Percentiles rank a stretch among this genome's conserved stretches.
Conservation (phyloP, 2,329 filamentous ascomycete species). For the Cercospora sp. region DNA sequence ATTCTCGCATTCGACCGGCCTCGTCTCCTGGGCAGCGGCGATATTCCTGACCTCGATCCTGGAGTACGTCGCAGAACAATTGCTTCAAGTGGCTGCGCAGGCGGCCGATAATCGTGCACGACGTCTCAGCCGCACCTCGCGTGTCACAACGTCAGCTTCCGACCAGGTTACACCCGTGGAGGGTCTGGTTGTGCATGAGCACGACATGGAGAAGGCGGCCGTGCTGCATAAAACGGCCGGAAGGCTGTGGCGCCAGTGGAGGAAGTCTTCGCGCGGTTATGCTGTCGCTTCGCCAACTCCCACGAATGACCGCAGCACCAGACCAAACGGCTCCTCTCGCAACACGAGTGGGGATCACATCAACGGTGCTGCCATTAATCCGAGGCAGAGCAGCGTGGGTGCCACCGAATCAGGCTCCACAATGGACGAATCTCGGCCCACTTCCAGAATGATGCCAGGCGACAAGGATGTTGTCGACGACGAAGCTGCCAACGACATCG, state of each 20-base stretch:
- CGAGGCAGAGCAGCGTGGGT: constrained; percentile 26
- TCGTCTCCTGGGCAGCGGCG: constrained; percentile 83
- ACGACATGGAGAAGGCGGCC: constrained; percentile 89
- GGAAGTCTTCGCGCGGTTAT: constrained; percentile 69
- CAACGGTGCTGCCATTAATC: constrained; percentile 22
- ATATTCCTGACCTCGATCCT: constrained; percentile 95
- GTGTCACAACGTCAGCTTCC: constrained; percentile 24
- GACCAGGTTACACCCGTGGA: constrained; percentile 25
- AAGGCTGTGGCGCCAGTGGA: constrained; percentile 91
- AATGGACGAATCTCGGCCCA: constrained; percentile 26
- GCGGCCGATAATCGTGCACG: constrained; percentile 69
- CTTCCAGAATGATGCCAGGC: constrained; percentile 20
- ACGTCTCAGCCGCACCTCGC: constrained; percentile 41
- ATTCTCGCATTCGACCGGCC: constrained; percentile 48
- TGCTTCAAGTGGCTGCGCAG: constrained; percentile 81
- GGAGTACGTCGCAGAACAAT: constrained; percentile 90
- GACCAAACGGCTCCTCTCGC: constrained; percentile 24
- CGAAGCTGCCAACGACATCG: constrained; percentile 29
- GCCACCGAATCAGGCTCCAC: constrained; percentile 27
- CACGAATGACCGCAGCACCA: constrained; percentile 9
- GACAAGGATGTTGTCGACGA: constrained; percentile 14
- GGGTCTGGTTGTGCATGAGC: constrained; percentile 66
- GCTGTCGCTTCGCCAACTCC: constrained; percentile 21
- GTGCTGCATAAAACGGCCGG: constrained; percentile 79
- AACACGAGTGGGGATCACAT: constrained; percentile 22